Evolutionary conservation across 2,329 filamentous ascomycete genomes (phyloP).

Genomic region (Clonostachys byssicola): DNA sequence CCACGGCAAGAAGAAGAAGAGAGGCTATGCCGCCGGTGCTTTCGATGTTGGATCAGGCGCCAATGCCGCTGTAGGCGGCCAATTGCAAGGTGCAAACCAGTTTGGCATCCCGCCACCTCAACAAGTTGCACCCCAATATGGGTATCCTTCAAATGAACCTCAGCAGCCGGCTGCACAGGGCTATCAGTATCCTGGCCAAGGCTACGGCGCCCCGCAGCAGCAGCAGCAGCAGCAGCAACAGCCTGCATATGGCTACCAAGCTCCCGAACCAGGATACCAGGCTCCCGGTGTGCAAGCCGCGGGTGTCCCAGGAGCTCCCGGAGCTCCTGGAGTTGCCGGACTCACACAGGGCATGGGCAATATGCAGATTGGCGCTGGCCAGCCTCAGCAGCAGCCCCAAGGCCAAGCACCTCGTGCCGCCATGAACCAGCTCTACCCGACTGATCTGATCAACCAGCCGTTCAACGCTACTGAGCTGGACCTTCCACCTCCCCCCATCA

Average conservation of each 20-base stretch:
- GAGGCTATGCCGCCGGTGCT: conserved; percentile 88
- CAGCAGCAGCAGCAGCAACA: conserved; percentile 27
- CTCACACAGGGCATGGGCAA: conserved; percentile 83
- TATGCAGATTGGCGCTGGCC: conserved; percentile 65
- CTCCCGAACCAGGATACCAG: conserved; percentile 64
- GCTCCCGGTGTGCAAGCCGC: conserved; percentile 33
- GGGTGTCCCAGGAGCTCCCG: conserved; percentile 10
- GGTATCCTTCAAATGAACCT: conserved; percentile 35
- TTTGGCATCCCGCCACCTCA: conserved; percentile 39
- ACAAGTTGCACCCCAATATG: conserved; percentile 45
- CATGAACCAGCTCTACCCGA: conserved; percentile 87
- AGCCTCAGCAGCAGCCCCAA: conserved; percentile 38
- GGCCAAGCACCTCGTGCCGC: conserved; percentile 38
- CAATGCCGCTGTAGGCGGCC: conserved; percentile 62
- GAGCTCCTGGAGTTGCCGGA: conserved; percentile 54
- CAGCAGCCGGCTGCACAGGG: conserved; percentile 22
- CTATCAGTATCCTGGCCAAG: conserved; percentile 32
- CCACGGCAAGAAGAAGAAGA: conserved; percentile 77
- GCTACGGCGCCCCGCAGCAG: conserved; percentile 19
- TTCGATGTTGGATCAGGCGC: conserved; percentile 89
- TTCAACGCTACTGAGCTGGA: conserved; percentile 94
- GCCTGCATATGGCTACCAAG: conserved; percentile 53
- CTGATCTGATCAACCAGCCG: conserved; percentile 85
- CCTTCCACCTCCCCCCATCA: conserved; percentile 83
- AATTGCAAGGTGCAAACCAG: conserved; percentile 27